A percentile compares a stretch with the other conserved stretches of the same genome.
phyloP scores from a whole-genome alignment of 176 grass and related monocot genomes.

The Aegilops bicornis region DNA sequence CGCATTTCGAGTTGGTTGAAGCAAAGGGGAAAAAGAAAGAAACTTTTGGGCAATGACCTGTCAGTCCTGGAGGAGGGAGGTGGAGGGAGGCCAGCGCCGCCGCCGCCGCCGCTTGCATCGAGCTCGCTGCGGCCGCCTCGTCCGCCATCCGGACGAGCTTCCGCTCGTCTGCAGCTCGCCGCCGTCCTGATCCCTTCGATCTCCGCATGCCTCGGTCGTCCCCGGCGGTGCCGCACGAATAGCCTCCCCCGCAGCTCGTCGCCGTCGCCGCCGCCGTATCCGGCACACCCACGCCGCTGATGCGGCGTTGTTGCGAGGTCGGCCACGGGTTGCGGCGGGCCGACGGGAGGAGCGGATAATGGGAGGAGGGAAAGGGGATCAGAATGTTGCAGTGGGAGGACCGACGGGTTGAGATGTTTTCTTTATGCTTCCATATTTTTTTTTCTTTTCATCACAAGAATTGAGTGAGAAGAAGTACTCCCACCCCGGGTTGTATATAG shows the following conservation, averaged over 20 bases:
- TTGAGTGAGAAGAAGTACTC: too few relatives aligned
- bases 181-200: not conserved
- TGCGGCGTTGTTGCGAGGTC: not conserved
- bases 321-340: not conserved
- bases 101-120: not conserved
- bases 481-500: too few relatives aligned
- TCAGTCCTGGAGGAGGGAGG: not conserved
- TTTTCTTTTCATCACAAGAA: too few relatives aligned
- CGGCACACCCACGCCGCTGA: not conserved
- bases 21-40: not conserved
- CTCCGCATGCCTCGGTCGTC: not conserved
- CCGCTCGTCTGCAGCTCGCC: not conserved
- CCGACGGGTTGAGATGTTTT: not conserved
- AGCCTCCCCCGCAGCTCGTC: not conserved
- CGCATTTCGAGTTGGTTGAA: not conserved
- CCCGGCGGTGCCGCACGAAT: not conserved
- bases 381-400: conserved; percentile 12
- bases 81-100: conserved; percentile 11
- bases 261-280: not conserved
- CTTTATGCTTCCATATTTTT: not conserved
- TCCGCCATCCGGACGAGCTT: not conserved
- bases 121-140: not conserved
- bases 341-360: not conserved
- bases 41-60: not conserved
- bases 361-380: conserved; percentile 11